phyloP scores from a whole-genome alignment of 768 basidiomycete species.

The Trametopsis cervina region DNA sequence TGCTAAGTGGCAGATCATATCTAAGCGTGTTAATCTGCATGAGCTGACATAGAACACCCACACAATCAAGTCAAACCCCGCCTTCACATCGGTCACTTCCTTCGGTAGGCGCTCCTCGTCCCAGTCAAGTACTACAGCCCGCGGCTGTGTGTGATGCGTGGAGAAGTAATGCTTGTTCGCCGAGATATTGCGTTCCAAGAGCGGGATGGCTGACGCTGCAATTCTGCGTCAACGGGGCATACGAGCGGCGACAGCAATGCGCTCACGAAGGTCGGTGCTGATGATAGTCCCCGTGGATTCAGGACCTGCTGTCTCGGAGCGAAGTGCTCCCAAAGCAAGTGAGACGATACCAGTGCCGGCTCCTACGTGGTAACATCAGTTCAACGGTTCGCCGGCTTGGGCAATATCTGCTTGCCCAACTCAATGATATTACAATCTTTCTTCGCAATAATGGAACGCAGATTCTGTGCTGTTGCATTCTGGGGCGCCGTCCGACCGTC shows the following conservation, averaged over 20 bases:
- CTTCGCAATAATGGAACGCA: slow-evolving; percentile 22
- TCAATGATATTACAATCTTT: slow-evolving; percentile 49
- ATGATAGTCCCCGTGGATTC: slow-evolving; percentile 27
- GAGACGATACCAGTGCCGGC: slow-evolving; percentile 84
- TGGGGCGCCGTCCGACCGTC: background rate
- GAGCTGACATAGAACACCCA: slow-evolving; percentile 29
- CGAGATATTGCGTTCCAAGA: slow-evolving; percentile 66
- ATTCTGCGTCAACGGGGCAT: background rate
- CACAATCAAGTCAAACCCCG: slow-evolving; percentile 61
- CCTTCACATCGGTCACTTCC: slow-evolving; percentile 28
- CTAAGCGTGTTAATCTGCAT: background rate
- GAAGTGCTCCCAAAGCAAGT: slow-evolving; percentile 52
- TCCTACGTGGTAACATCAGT: slow-evolving; percentile 36
- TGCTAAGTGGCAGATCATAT: slow-evolving; percentile 37
- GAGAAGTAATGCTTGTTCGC: slow-evolving; percentile 33
- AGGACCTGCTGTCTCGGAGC: slow-evolving; percentile 28
- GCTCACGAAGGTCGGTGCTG: slow-evolving; percentile 69
- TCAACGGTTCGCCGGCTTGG: too few species aligned
- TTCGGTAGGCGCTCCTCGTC: slow-evolving; percentile 51
- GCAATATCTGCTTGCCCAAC: slow-evolving; percentile 51
- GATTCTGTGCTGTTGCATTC: background rate
- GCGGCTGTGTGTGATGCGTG: slow-evolving; percentile 18
- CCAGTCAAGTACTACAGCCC: slow-evolving; percentile 63
- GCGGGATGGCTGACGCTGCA: slow-evolving; percentile 72
- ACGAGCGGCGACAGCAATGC: slow-evolving; percentile 8